Evolutionary conservation across 1,139 yeast genomes (phyloP).

Genomic region (Sugiyamaella pinicola): DNA sequence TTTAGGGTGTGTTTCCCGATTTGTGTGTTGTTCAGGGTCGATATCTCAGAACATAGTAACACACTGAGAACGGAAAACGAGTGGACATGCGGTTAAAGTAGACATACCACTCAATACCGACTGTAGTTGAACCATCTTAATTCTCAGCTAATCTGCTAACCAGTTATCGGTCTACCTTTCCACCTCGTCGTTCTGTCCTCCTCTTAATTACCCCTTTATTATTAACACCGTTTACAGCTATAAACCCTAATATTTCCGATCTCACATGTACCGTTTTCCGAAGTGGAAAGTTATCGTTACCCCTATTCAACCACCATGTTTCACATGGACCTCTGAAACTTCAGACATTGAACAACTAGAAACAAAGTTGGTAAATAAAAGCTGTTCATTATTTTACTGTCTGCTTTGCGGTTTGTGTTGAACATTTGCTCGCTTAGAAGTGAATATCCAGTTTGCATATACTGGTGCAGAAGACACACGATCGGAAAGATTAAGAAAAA

Average conservation of each 20-base stretch:
- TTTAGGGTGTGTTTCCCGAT: not conserved
- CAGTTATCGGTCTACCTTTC: not conserved
- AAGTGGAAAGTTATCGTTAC: not conserved
- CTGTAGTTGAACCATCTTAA: too few relatives aligned
- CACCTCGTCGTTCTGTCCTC: not conserved
- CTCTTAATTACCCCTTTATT: conserved; percentile 5
- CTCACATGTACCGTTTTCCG: conserved; percentile 1
- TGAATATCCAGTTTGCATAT: not conserved
- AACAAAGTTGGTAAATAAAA: too few relatives aligned
- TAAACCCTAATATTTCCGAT: conserved; percentile 1
- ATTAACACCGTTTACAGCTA: not conserved
- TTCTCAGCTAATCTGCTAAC: not conserved
- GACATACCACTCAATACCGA: too few relatives aligned
- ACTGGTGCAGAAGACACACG: not conserved
- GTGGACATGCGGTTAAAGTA: too few relatives aligned
- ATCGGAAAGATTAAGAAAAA: not conserved
- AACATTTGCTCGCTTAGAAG: not conserved
- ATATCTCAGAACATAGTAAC: too few relatives aligned
- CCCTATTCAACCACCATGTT: conserved; percentile 2
- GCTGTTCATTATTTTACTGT: not conserved
- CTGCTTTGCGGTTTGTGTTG: not conserved
- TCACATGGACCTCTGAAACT: not conserved
- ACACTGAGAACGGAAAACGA: too few relatives aligned
- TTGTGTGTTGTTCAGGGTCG: too few relatives aligned
- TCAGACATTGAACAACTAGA: too few relatives aligned